Evolutionary conservation across 176 grass and related monocot species (phyloP).

Genomic region (Oryza meyeriana): DNA sequence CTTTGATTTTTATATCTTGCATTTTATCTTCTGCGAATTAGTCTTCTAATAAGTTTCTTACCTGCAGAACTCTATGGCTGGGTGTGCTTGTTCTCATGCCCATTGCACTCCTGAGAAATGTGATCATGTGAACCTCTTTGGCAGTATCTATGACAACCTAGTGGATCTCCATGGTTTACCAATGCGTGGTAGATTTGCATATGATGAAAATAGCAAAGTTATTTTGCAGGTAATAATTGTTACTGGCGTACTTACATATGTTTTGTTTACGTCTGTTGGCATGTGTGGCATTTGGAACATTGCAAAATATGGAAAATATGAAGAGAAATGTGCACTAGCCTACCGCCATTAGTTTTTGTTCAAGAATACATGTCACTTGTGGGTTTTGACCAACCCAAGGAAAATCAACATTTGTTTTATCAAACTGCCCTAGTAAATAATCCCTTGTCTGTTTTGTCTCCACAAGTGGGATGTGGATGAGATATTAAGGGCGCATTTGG

Average conservation of each 20-base stretch:
- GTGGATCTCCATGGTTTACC: constrained; percentile 56
- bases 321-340: not conserved
- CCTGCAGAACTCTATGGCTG: constrained; percentile 52
- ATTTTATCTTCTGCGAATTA: constrained; percentile 7
- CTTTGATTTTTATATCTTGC: not conserved
- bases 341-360: not conserved
- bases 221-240: constrained; percentile 68
- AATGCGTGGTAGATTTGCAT: constrained; percentile 80
- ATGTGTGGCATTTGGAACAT: not conserved
- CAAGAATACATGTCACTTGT: not conserved
- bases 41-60: constrained; percentile 31
- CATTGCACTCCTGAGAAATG: constrained; percentile 65
- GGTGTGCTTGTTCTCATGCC: constrained; percentile 55
- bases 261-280: constrained; percentile 9
- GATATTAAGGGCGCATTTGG: no score
- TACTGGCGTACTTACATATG: not conserved
- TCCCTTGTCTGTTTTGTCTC: not conserved
- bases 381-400: not conserved
- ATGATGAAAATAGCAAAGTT: constrained; percentile 61
- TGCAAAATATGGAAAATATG: not conserved
- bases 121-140: constrained; percentile 68
- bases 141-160: constrained; percentile 54
- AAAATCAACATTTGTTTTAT: not conserved
- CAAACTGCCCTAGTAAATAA: not conserved
- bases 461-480: not conserved